These are phyloP conservation scores for Climacium dendroides DNA, from an alignment of 225 moss, liverwort and hornwort species.

Conservation along the genomic window DNA sequence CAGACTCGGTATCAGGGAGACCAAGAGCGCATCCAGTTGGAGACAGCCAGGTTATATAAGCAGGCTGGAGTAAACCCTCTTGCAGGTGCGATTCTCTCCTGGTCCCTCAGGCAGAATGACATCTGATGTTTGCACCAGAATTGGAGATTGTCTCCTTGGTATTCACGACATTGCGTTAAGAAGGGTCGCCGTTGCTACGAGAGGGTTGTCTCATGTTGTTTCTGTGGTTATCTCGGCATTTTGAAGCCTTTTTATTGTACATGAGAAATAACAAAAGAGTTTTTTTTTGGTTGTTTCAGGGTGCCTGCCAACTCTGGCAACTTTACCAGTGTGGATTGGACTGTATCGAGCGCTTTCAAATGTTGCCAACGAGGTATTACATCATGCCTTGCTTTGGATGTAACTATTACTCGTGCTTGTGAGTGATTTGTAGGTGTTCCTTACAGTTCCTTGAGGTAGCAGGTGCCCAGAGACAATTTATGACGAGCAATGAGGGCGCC, in stretches of 20 bases:
- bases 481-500: background rate
- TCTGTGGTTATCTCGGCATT: background rate
- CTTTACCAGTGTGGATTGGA: slow-evolving; percentile 96
- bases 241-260: background rate
- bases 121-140: background rate
- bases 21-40: slow-evolving; percentile 93
- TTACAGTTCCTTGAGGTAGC: background rate
- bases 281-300: slow-evolving; percentile 23
- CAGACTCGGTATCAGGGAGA: slow-evolving; percentile 82
- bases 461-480: background rate
- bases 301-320: slow-evolving; percentile 91
- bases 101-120: background rate
- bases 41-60: slow-evolving; percentile 94
- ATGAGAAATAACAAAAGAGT: background rate
- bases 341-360: slow-evolving; percentile 92
- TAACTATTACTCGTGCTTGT: background rate
- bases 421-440: background rate
- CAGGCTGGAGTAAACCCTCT: slow-evolving; percentile 98
- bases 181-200: background rate
- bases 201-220: background rate
- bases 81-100: slow-evolving; percentile 29
- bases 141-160: background rate
- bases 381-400: background rate
- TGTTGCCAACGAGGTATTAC: slow-evolving; percentile 79
- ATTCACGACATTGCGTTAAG: background rate